Conservation (phyloP, 352 stramenopile genomes). For the Nothophytophthora sp. region DNA sequence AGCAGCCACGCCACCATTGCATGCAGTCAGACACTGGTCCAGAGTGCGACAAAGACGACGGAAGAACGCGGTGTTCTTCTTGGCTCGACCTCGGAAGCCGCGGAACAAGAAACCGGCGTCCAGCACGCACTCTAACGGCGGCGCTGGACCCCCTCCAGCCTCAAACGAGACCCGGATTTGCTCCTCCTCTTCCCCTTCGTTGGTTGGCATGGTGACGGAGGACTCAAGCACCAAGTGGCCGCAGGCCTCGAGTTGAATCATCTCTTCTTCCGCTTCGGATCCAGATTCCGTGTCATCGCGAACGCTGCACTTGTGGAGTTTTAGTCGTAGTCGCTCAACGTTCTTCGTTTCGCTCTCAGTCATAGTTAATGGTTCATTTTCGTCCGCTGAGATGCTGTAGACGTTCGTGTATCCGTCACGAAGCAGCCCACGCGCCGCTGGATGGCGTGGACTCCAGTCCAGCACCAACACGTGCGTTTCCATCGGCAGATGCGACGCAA, state of each 20-base stretch:
- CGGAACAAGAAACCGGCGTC: constrained; percentile 51
- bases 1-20: neutral
- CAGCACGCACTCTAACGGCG: constrained; percentile 41
- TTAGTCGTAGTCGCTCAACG: constrained; percentile 16
- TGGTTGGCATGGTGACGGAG: constrained; percentile 7
- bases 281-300: constrained; percentile 1
- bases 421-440: constrained; percentile 20
- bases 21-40: constrained; percentile 28
- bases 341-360: constrained; percentile 3
- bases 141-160: constrained; percentile 2
- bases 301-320: constrained; percentile 24
- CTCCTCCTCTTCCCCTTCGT: constrained; percentile 16
- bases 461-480: constrained; percentile 30
- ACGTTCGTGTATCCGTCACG: constrained; percentile 28
- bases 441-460: constrained; percentile 16
- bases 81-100: constrained; percentile 46
- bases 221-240: constrained; percentile 26
- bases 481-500: constrained; percentile 17
- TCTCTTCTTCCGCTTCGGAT: constrained; percentile 12
- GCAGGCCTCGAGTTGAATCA: constrained; percentile 8
- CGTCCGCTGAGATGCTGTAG: constrained; percentile 25
- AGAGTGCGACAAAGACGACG: constrained; percentile 34
- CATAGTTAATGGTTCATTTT: constrained; percentile 11
- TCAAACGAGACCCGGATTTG: constrained; percentile 14
- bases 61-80: constrained; percentile 55